Base-by-base conservation (phyloP, 768 basidiomycete genomes). In the Amanita molliuscula region DNA sequence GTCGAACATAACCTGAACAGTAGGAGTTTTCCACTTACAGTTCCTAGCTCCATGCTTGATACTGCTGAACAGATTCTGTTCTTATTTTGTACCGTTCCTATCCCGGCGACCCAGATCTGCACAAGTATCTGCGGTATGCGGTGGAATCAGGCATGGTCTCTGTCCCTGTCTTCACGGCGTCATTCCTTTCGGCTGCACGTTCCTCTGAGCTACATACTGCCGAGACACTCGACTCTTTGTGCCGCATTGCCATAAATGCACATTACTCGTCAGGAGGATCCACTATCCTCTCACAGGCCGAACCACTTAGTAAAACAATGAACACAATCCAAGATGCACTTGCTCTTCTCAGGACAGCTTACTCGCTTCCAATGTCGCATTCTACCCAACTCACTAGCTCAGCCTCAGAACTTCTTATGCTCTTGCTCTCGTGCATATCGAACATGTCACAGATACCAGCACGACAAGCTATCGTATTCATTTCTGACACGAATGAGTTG, bases 161-260 rank as follows among this genome's bases (percentile, higher is more conserved):
- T 6, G 64, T 82, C 18, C 61, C 77, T 8, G 72, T 69, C 11
- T 87, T 83, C 56, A 73, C 87, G 6, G 62, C 79, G 3, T 80
- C 81, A 2, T 79, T 88, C 51, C 74, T 88, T 16, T 76, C 76
- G 51, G 84, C 81, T 4, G 79, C 78, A 52, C 76, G 77, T 25
- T 83, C 84, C 3, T 68, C 78, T 13, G 77, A 82, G 41, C 59
- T 87, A 25, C 82, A 83, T 58, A 71, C 77, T 36, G 68, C 76
- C 5, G 75, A 81, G 0, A 88, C 85, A 2, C 69, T 90, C 28
- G 78, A 86, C 58, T 75, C 76, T 56, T 75, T 90, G 8, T 87
- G 84, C 61, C 75, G 76, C 36, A 68, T 81, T 21, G 79, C 77
- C 4, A 67, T 88, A 44, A 79, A 85, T 49, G 71, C 68, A 2